phyloP scores from a whole-genome alignment of 129 eudicot species.

The Pulicaria dysenterica region DNA sequence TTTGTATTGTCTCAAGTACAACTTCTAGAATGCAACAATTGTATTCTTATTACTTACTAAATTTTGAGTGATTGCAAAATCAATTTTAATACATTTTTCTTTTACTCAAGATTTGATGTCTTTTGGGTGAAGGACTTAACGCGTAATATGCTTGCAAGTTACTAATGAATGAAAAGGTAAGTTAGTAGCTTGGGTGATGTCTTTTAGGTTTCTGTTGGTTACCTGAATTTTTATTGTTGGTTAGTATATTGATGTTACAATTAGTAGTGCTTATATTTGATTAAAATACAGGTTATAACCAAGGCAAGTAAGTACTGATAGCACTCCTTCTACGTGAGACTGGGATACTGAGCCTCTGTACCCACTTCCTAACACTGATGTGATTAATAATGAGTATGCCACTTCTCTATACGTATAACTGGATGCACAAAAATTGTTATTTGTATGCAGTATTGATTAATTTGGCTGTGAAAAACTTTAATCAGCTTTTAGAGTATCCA shows the following conservation, averaged over 20 bases:
- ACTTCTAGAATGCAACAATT: too few species aligned
- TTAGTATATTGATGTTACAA: constrained; percentile 12
- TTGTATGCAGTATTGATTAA: background rate
- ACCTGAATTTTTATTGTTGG: background rate
- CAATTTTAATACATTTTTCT: too few species aligned
- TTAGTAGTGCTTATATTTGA: background rate
- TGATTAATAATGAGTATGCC: constrained; percentile 53
- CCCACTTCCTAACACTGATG: constrained; percentile 55
- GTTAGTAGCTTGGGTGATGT: too few species aligned
- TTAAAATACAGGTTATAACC: constrained; percentile 62
- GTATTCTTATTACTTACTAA: too few species aligned
- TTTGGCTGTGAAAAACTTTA: background rate
- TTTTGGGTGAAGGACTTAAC: too few species aligned
- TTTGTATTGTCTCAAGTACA: too few species aligned
- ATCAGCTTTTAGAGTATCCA: background rate
- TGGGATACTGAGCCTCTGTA: constrained; percentile 98
- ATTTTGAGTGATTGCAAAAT: too few species aligned
- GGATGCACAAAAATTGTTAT: constrained; percentile 12
- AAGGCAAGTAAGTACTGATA: constrained; percentile 89
- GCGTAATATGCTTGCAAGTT: too few species aligned
- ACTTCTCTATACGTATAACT: constrained; percentile 1
- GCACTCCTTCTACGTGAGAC: constrained; percentile 73
- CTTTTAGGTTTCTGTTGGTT: constrained; percentile 22
- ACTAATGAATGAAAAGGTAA: too few species aligned
- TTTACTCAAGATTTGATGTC: too few species aligned